phyloP scores from a whole-genome alignment of 2,329 filamentous ascomycete genomes.

The Bipolaris gigantea region DNA sequence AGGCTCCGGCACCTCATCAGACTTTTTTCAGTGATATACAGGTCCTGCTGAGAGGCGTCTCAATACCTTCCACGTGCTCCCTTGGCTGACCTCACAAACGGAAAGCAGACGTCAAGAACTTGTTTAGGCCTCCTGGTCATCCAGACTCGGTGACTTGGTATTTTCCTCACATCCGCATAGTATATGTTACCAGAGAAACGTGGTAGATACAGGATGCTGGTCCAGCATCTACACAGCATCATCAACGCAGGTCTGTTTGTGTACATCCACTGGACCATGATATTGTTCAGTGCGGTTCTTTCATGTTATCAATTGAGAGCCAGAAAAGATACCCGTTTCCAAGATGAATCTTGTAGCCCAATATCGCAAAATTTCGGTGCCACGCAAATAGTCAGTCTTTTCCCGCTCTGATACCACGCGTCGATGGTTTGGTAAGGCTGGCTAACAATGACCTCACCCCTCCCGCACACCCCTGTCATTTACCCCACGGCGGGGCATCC shows the following conservation, averaged over 20 bases:
- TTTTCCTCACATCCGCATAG: slow-evolving; percentile 7
- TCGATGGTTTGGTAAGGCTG: slow-evolving; percentile 18
- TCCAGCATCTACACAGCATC: neutral
- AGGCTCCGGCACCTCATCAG: no score
- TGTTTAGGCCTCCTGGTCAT: slow-evolving; percentile 1
- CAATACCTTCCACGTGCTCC: neutral
- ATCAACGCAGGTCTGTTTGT: slow-evolving; percentile 3
- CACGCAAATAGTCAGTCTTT: no score
- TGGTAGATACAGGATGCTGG: slow-evolving; percentile 1
- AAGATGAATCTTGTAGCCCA: neutral
- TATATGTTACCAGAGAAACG: slow-evolving; percentile 7
- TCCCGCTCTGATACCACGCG: neutral
- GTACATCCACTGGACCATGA: neutral
- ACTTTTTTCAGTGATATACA: no score
- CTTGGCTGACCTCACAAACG: slow-evolving; percentile 6
- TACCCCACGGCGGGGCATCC: slow-evolving; percentile 27
- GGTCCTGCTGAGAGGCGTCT: neutral
- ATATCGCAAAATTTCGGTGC: neutral
- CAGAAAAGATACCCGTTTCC: slow-evolving; percentile 3
- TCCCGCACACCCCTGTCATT: slow-evolving; percentile 14
- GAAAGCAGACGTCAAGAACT: neutral
- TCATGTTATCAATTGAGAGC: neutral
- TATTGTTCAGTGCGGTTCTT: neutral
- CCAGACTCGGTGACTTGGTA: slow-evolving; percentile 3
- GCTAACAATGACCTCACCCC: slow-evolving; percentile 22